Evolutionary conservation across 169 alveolate genomes (phyloP), one percentile per base, ranked within the genome.

Genomic region (Cyclospora cayetanensis): DNA sequence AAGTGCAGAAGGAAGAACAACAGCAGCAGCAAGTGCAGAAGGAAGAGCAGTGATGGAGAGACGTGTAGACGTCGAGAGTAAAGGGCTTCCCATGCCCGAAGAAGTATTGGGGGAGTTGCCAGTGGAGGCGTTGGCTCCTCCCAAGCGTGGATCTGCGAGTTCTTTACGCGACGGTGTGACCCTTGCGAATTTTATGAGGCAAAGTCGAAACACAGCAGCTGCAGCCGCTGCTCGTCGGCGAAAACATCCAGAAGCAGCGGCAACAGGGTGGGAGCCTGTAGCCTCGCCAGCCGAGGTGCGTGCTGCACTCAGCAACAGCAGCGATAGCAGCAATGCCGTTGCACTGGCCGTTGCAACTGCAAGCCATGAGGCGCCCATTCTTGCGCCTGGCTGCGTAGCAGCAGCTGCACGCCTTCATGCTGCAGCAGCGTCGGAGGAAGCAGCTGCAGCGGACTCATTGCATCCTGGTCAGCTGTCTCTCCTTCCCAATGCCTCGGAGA

Each of bases 381-480:
- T 72, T 7, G 74, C 91, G 35, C 50, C 68, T 4, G 52, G 66
- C 46, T 42, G 82, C 22, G 82, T 55, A 7, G 39, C 42, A 5
- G 80, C 80, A 12, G 41, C 80, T 12, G 41, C 80, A 31, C 46
- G 52, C n/a, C 50, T 5, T 7, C 34, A 39, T 12, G 41, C 80
- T 12, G 41, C 80, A 68, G 80, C 80, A 68, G 41, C 80, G 5
- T 7, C 46, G 46, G 80, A 27, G n/a, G 39, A 39, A 31, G 80
- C 80, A 31, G 80, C 80, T 0, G 76, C 90, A n/a, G 80, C 2
- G 35, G 37, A 34, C 31, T 50, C 63, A 79, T 60, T 82, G 41
- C 76, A 82, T 60, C 35, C 53, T 20, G 50, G 79, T 22, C 92
- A 86, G 68, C 72, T 86, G 39, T 86, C 74, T 43, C 79, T 86